phyloP scores from a whole-genome alignment of 2,329 filamentous ascomycete species.

The Penicillium occitanis region DNA sequence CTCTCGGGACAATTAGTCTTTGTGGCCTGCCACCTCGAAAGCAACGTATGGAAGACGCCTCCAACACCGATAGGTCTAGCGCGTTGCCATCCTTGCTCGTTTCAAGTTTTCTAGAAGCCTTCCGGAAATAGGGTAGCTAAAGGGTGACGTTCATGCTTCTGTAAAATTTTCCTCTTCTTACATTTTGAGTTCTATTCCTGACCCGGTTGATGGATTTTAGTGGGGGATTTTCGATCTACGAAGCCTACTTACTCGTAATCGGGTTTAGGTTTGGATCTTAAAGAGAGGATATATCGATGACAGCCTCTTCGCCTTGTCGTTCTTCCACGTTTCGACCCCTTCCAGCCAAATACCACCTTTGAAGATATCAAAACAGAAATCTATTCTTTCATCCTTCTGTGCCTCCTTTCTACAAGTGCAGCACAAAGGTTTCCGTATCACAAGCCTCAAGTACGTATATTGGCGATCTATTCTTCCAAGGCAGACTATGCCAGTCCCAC shows the following conservation, averaged over 20 bases:
- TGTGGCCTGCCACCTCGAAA: not conserved
- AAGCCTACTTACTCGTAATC: not conserved
- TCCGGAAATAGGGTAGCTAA: conserved; percentile 10
- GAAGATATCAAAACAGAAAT: not conserved
- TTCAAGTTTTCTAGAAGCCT: conserved; percentile 22
- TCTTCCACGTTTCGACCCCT: not conserved
- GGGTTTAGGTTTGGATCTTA: not conserved
- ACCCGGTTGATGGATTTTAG: not conserved
- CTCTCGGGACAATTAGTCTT: not conserved
- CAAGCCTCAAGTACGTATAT: conserved; percentile 14
- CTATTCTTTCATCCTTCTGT: not conserved
- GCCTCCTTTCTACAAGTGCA: not conserved
- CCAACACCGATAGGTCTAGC: conserved; percentile 6
- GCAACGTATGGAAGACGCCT: conserved; percentile 5
- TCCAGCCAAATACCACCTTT: not conserved
- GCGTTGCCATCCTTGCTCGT: conserved; percentile 13
- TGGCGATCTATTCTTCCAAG: conserved; percentile 10
- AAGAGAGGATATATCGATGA: not conserved
- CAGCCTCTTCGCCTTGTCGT: not conserved
- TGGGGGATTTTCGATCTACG: not conserved
- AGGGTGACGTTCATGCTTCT: conserved; percentile 16
- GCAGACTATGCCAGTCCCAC: conserved; percentile 14
- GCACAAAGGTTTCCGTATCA: not conserved
- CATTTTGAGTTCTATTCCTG: conserved; percentile 8
- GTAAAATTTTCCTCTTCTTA: not conserved